phyloP scores from a whole-genome alignment of 805 yeast species.

The Wickerhamiella lipophila region DNA sequence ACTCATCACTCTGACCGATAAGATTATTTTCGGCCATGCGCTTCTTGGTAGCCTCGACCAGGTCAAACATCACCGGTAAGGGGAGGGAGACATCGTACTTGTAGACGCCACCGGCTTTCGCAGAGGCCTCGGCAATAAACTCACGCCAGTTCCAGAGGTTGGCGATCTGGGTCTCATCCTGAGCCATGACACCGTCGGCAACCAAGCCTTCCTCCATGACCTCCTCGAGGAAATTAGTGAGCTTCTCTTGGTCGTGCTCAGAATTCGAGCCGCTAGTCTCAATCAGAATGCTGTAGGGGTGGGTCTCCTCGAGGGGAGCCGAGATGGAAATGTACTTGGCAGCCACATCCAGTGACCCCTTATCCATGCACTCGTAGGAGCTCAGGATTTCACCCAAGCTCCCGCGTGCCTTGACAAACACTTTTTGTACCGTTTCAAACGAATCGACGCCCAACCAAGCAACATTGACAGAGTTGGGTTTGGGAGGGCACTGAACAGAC shows the following conservation, averaged over 20 bases:
- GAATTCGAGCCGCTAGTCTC: conserved; percentile 94
- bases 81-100: conserved; percentile 95
- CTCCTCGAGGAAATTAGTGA: conserved; percentile 69
- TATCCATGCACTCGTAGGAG: conserved; percentile 90
- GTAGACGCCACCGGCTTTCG: conserved; percentile 83
- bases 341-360: conserved; percentile 34
- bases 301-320: conserved; percentile 71
- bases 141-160: conserved; percentile 96
- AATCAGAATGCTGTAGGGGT: conserved; percentile 81
- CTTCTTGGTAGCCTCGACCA: conserved; percentile 66
- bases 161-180: conserved; percentile 76
- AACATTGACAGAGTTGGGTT: conserved; percentile 74
- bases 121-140: conserved; percentile 77
- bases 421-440: conserved; percentile 67
- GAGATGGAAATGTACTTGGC: conserved; percentile 40
- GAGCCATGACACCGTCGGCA: conserved; percentile 91
- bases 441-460: conserved; percentile 73
- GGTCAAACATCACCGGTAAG: conserved; percentile 60
- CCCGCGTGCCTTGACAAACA: conserved; percentile 63
- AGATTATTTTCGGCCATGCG: conserved; percentile 45
- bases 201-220: conserved; percentile 77
- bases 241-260: conserved; percentile 84
- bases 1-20: conserved; percentile 45
- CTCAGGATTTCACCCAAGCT: conserved; percentile 75
- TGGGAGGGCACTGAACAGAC: conserved; percentile 75